phyloP scores from a whole-genome alignment of 768 basidiomycete genomes.

The Auriscalpium orientale region DNA sequence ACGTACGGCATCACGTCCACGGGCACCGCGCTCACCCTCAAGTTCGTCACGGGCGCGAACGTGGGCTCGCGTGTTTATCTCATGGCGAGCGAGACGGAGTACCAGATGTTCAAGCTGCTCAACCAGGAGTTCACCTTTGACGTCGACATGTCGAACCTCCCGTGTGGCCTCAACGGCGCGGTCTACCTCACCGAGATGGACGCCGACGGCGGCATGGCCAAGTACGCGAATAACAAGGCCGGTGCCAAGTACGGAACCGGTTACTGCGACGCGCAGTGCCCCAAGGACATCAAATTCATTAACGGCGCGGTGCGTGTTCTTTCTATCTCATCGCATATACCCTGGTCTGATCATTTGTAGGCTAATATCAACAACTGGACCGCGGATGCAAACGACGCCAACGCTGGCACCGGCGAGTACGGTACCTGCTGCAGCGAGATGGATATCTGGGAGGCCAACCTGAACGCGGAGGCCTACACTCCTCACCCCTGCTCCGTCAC shows the following conservation, averaged over 20 bases:
- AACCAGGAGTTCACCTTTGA: slow-evolving; percentile 56
- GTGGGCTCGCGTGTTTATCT: slow-evolving; percentile 40
- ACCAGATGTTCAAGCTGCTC: slow-evolving; percentile 42
- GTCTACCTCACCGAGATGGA: slow-evolving; percentile 58
- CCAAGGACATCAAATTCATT: slow-evolving; percentile 54
- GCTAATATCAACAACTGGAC: slow-evolving; percentile 43
- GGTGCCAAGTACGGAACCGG: slow-evolving; percentile 59
- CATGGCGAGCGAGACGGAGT: slow-evolving; percentile 35
- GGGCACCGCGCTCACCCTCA: slow-evolving; percentile 25
- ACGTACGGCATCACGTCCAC: slow-evolving; percentile 23
- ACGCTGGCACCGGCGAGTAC: slow-evolving; percentile 37
- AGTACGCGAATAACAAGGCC: slow-evolving; percentile 47
- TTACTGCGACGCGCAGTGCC: slow-evolving; percentile 59
- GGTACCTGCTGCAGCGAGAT: slow-evolving; percentile 55
- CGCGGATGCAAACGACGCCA: slow-evolving; percentile 28
- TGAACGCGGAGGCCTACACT: slow-evolving; percentile 43
- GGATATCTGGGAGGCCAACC: slow-evolving; percentile 57
- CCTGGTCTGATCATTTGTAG: slow-evolving; percentile 19
- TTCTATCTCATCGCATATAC: neutral
- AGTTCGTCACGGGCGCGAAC: slow-evolving; percentile 26
- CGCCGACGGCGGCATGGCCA: slow-evolving; percentile 43
- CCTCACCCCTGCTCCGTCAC: slow-evolving; percentile 40
- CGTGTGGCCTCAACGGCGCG: slow-evolving; percentile 55
- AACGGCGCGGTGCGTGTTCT: slow-evolving; percentile 36
- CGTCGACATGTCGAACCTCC: slow-evolving; percentile 50